Evolutionary conservation across 1,284 basidiomycete genomes (phyloP), one percentile per base, ranked within the genome.

Genomic region (Ustilago vetiveriae): DNA sequence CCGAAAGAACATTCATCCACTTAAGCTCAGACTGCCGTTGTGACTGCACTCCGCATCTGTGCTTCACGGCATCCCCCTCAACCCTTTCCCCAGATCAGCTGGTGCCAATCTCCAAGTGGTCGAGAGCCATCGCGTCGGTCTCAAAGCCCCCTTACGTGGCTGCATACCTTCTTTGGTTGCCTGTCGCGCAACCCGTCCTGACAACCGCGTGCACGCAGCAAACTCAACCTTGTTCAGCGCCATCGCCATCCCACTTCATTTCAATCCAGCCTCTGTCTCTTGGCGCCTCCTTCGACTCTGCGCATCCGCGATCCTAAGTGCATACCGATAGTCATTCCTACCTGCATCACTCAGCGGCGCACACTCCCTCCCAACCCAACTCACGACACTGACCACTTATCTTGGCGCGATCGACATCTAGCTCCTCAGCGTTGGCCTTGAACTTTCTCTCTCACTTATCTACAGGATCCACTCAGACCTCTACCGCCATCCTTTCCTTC

Each of bases 241-340:
- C n/a, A n/a, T n/a, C n/a, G n/a, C n/a, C n/a, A 33, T 32, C 41
- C 35, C 49, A 52, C 49, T 38, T 44, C 41, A 43, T 38, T 52
- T 44, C 49, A 21, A 21, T n/a, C 16, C 11, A 11, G 33, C 33
- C 10, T 35, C 23, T 27, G 9, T 42, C n/a, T 19, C 26, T 30
- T 23, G 21, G 5, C 40, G 22, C n/a, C 19, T 30, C 19, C 40
- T n/a, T 30, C 17, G 16, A 42, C 40, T n/a, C n/a, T n/a, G n/a
- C n/a, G n/a, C n/a, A n/a, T n/a, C n/a, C n/a, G n/a, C n/a, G n/a
- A n/a, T n/a, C n/a, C n/a, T n/a, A n/a, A n/a, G n/a, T n/a, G n/a
- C n/a, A n/a, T n/a, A n/a, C n/a, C n/a, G n/a, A n/a, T n/a, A n/a
- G n/a, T n/a, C n/a, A n/a, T n/a, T n/a, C n/a, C n/a, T n/a, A n/a